These are phyloP conservation scores for Galium porrigens DNA, from an alignment of 305 asterid species.

Conservation along the genomic window DNA sequence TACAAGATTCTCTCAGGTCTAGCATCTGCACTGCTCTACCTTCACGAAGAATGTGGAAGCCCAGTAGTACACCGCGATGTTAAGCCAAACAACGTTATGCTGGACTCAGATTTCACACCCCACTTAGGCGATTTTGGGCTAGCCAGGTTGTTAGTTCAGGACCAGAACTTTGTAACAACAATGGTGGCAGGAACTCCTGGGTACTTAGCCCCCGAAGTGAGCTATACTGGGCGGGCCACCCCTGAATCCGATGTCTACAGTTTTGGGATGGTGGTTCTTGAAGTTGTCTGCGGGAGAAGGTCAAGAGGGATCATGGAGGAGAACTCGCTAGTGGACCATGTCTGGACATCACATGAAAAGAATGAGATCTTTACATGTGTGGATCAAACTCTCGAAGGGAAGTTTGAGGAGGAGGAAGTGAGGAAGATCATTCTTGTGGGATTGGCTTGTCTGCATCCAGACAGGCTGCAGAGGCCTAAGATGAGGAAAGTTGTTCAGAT, in stretches of 20 bases:
- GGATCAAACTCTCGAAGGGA: conserved; percentile 24
- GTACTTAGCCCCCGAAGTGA: conserved; percentile 47
- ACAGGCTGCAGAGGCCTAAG: conserved; percentile 32
- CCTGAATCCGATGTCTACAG: conserved; percentile 46
- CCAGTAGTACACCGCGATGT: conserved; percentile 47
- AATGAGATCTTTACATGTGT: conserved; percentile 25
- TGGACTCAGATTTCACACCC: conserved; percentile 34
- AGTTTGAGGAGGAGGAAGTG: conserved; percentile 26
- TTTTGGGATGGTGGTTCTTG: conserved; percentile 47
- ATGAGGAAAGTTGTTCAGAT: conserved; percentile 44
- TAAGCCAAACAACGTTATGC: conserved; percentile 53
- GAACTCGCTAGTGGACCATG: conserved; percentile 30
- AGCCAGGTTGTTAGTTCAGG: conserved; percentile 33
- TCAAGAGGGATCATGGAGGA: conserved; percentile 46
- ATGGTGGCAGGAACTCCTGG: conserved; percentile 55
- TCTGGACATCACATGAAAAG: conserved; percentile 31
- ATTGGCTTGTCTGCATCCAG: conserved; percentile 48
- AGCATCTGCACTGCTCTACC: conserved; percentile 39
- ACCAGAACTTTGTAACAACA: conserved; percentile 32
- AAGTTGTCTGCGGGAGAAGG: conserved; percentile 41
- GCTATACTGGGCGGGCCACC: conserved; percentile 39
- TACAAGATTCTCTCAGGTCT: conserved; percentile 31
- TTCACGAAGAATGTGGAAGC: conserved; percentile 44
- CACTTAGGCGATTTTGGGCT: conserved; percentile 50
- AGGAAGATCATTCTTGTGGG: conserved; percentile 32